These are phyloP conservation scores for Pseudognaphalium luteoalbum DNA, from an alignment of 129 eudicot species.

Conservation along the genomic window DNA sequence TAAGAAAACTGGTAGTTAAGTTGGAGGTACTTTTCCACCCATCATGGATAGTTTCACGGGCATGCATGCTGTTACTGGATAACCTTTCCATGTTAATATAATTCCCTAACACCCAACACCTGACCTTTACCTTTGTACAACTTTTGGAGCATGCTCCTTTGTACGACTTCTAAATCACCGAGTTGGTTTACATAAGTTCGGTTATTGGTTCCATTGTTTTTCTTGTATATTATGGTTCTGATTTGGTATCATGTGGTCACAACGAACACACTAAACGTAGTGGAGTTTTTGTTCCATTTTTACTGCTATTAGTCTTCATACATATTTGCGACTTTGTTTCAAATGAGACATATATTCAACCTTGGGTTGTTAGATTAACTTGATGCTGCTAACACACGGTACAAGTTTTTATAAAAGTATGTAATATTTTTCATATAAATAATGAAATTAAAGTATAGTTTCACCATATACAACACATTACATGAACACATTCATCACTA, in stretches of 20 bases:
- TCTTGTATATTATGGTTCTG: neutral
- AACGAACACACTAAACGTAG: neutral
- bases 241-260: neutral
- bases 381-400: neutral
- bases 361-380: neutral
- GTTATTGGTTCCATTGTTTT: neutral
- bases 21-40: constrained; percentile 23
- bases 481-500: neutral
- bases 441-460: neutral
- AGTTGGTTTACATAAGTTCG: neutral
- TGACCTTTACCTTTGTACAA: constrained; percentile 18
- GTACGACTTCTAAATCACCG: neutral
- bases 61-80: constrained; percentile 7
- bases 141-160: constrained; percentile 7
- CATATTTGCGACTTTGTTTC: neutral
- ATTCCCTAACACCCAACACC: constrained; percentile 25
- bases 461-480: neutral
- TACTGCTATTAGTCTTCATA: neutral
- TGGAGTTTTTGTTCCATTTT: neutral
- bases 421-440: neutral
- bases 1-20: constrained; percentile 41
- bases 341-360: neutral
- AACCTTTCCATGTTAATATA: constrained; percentile 30
- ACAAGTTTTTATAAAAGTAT: neutral
- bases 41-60: neutral